A percentile compares a stretch with the other conserved stretches of the same genome.
Evolutionary conservation across 345 rosid species (phyloP).

Genomic region (Salix brachista): DNA sequence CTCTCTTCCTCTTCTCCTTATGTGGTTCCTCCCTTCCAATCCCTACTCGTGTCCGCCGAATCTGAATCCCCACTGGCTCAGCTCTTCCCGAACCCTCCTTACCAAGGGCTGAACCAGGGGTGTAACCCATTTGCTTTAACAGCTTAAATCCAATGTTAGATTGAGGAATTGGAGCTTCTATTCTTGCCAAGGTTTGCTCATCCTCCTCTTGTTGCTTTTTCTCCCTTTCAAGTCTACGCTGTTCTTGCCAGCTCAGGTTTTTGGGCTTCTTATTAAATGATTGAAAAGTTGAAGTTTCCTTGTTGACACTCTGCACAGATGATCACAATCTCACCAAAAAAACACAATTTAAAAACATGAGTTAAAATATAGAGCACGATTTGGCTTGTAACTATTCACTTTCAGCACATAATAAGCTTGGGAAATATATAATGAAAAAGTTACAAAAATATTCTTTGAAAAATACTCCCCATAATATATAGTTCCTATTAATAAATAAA

Average conservation of each 20-base stretch:
- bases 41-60: constrained; percentile 81
- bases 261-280: constrained; percentile 63
- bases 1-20: constrained; percentile 75
- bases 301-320: constrained; percentile 35
- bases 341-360: not conserved
- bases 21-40: constrained; percentile 79
- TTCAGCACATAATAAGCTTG: not conserved
- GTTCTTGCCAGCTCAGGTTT: constrained; percentile 64
- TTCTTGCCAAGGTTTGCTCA: constrained; percentile 56
- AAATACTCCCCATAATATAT: too few relatives aligned
- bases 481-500: too few relatives aligned
- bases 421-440: too few relatives aligned
- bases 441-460: too few relatives aligned
- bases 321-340: not conserved
- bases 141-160: constrained; percentile 86
- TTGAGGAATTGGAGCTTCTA: constrained; percentile 75
- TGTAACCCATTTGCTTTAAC: constrained; percentile 90
- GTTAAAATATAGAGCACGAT: not conserved
- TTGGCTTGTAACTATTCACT: not conserved
- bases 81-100: constrained; percentile 67
- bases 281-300: constrained; percentile 29
- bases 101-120: constrained; percentile 81
- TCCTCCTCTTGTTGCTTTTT: constrained; percentile 75
- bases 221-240: constrained; percentile 65
- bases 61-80: constrained; percentile 75